Evolutionary conservation across 129 eudicot species (phyloP), one percentile per base, ranked within the genome.

Genomic region (Tagetes patula): DNA sequence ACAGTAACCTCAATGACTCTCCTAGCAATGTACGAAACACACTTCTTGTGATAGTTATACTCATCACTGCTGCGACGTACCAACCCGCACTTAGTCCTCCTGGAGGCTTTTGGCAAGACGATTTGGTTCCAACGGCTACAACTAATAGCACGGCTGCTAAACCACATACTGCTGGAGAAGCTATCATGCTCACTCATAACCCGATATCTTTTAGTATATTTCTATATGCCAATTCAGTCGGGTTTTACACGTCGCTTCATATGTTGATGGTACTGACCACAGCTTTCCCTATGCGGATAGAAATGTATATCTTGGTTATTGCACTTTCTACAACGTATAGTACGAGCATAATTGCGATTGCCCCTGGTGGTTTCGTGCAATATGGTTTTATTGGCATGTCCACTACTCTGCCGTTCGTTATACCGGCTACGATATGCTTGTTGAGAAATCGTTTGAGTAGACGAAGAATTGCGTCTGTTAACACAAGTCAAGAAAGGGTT

Each of bases 51-150:
- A 72, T 82, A 7, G 80, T 77, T 4, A 76, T 79, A 46, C 80
- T 85, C 40, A 74, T 85, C 45, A 54, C 75, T 0, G 54, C 89
- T 33, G 89, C 82, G 53, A 81, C 89, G 1, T 85, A 81, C 74
- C 86, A 82, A 75, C 68, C 85, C 0, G 79, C 62, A 6, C 75
- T 85, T 12, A 85, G 75, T 62, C 86, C 89, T 36, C 86, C 86
- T 1, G 86, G 89, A 27, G 84, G 86, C 27, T 60, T 52, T 27
- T 82, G 84, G 84, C 80, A 78, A 45, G 89, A 81, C 0, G 79
- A 82, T 55, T 27, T 5, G 27, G 34, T 55, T 55, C 36, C 62
- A 55, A 20, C 69, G 36, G 13, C 33, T 36, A 33, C 20, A 5
- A 78, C 0, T 34, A 47, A 13, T 4, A 43, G 43, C 20, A 54